Base-by-base conservation (phyloP, 495 filamentous ascomycete genomes). In the Cladorrhinum samala region DNA sequence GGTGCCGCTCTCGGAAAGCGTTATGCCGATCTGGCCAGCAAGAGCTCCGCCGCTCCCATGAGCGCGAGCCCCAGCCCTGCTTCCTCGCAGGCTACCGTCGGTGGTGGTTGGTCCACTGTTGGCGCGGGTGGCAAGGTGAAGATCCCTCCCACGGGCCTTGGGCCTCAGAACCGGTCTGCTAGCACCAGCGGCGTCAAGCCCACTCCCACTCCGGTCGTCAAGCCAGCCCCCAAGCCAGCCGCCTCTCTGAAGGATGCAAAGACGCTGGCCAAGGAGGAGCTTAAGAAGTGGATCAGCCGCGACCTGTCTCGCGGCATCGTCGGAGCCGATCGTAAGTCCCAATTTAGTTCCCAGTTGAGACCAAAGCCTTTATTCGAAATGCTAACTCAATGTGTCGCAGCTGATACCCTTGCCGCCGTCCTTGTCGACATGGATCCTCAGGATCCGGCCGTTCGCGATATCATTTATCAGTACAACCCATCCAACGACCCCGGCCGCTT, bases 41-140 rank as follows among this genome's bases (percentile, higher is more conserved):
- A 96, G 72, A 67, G 16, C 2, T 57, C 60, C 24, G 52, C 54
- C 9, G 50, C 64, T 13, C 56, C 65, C 18, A 44, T 54, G 9
- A 46, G 54, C 17, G n/a, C 18, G 30, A 38, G 36, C 7, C 21
- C 59, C 5, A 51, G 53, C 7, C 42, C 57, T 27, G 53, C 52
- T 6, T 5, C 27, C 11, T 27, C 56, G 3, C 40, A 70, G 3
- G 55, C 70, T 11, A 37, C 60, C 37, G 62, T 57, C 21, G 73
- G 75, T 47, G 77, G 85, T 37, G 91, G 89, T 17, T 97, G 94
- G 94, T 92, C 90, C 27, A 97, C 91, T 0, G 93, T 97, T 40
- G 94, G 94, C n/a, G 89, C 91, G 13, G 82, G 89, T 52, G 93
- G 93, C 4, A 97, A 96, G 72, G 78, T 85, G 27, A 97, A 95